Evolutionary conservation across 2,329 filamentous ascomycete genomes (phyloP).

Genomic region (Sporothrix mexicana): DNA sequence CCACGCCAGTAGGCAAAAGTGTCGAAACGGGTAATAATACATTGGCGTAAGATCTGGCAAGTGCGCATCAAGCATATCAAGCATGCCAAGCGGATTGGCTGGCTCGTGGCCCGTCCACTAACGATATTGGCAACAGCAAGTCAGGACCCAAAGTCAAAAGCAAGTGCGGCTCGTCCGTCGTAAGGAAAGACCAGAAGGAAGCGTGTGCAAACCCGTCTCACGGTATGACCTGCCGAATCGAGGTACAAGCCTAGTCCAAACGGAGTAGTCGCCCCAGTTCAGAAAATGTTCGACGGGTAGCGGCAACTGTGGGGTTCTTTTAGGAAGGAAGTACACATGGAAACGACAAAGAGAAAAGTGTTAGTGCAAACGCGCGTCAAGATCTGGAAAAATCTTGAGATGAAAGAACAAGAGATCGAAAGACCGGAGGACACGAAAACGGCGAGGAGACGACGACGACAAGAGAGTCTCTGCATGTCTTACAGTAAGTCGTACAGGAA

Average conservation of each 20-base stretch:
- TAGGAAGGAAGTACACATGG: conserved; percentile 21
- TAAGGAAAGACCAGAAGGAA: background rate
- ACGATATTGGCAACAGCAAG: background rate
- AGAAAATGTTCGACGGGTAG: conserved; percentile 21
- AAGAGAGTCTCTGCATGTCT: background rate
- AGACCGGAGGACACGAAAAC: background rate
- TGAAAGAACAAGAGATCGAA: background rate
- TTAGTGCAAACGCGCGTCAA: background rate
- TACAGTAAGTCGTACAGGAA: background rate
- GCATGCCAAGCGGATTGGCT: conserved; percentile 27
- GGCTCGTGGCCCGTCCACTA: conserved; percentile 3
- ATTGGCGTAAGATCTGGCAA: conserved; percentile 19
- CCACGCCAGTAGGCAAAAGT: background rate
- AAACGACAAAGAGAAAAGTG: conserved; percentile 28
- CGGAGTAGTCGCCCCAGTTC: conserved; percentile 15
- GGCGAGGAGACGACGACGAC: background rate
- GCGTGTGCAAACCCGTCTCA: conserved; percentile 14
- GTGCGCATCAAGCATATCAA: background rate
- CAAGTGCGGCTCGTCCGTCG: no score
- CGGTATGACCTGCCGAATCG: conserved; percentile 34
- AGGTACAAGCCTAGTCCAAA: conserved; percentile 23
- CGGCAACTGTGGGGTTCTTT: conserved; percentile 26
- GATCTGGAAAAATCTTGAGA: background rate
- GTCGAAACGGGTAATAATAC: conserved; percentile 4
- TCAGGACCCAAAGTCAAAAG: no score